These are phyloP conservation scores for Cryptococcus amylolentus DNA, from an alignment of 1,284 basidiomycete genomes.

Conservation along the genomic window DNA sequence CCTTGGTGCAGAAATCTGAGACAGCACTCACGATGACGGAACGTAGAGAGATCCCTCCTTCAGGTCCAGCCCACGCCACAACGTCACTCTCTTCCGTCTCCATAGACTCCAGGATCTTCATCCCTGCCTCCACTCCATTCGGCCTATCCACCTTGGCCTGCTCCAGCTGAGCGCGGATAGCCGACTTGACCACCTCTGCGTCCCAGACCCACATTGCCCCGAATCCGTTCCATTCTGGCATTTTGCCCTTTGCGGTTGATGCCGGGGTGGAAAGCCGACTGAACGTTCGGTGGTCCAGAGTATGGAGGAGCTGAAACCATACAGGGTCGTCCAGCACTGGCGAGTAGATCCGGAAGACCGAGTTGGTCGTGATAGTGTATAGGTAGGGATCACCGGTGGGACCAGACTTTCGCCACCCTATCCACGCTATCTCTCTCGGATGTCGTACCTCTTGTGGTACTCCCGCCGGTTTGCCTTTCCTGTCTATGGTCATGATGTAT, in stretches of 20 bases:
- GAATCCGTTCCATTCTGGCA: conserved; percentile 41
- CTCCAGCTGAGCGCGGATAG: conserved; percentile 17
- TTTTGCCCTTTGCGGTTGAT: conserved; percentile 46
- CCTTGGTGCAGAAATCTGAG: not conserved
- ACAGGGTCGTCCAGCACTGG: conserved; percentile 82
- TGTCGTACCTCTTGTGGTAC: conserved; percentile 40
- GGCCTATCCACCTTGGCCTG: conserved; percentile 41
- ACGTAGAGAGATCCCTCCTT: conserved; percentile 67
- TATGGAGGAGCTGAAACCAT: conserved; percentile 74
- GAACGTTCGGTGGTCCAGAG: conserved; percentile 59
- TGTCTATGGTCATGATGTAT: conserved; percentile 25
- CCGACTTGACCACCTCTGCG: conserved; percentile 22
- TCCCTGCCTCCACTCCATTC: conserved; percentile 41
- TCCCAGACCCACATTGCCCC: conserved; percentile 37
- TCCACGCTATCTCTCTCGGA: conserved; percentile 41
- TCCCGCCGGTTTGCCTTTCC: conserved; percentile 19
- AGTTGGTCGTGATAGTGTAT: conserved; percentile 40
- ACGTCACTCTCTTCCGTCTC: conserved; percentile 70
- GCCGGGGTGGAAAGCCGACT: conserved; percentile 48
- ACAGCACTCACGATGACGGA: conserved; percentile 65
- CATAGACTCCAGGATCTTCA: conserved; percentile 27
- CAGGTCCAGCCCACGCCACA: conserved; percentile 65
- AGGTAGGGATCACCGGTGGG: conserved; percentile 38
- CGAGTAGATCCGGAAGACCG: conserved; percentile 68
- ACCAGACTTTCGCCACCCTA: conserved; percentile 35